phyloP scores from a whole-genome alignment of 2,329 filamentous ascomycete species.

The Dactylella cylindrospora region DNA sequence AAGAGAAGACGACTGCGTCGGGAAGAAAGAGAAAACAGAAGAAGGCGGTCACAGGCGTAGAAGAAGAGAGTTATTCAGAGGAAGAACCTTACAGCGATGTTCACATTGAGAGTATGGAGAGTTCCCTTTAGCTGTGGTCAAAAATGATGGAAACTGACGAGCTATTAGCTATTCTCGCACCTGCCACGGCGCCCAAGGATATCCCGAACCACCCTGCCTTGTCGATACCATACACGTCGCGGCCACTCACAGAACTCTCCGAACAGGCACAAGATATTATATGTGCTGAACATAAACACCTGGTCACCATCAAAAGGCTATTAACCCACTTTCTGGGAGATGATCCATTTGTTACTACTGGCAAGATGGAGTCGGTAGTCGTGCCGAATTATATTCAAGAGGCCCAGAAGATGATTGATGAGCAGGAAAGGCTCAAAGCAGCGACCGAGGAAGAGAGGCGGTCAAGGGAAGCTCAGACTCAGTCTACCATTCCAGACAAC shows the following conservation, averaged over 20 bases:
- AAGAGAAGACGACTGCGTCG: constrained; percentile 18
- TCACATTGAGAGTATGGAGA: constrained; percentile 65
- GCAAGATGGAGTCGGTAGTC: constrained; percentile 53
- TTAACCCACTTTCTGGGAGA: constrained; percentile 74
- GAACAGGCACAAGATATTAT: constrained; percentile 69
- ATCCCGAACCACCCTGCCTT: constrained; percentile 73
- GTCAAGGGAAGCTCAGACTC: constrained; percentile 21
- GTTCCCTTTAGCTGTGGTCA: not conserved
- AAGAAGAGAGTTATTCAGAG: constrained; percentile 55
- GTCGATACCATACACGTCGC: constrained; percentile 72
- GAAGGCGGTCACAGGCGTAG: constrained; percentile 14
- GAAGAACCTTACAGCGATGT: constrained; percentile 75
- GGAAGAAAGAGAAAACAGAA: constrained; percentile 44
- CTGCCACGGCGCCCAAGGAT: constrained; percentile 72
- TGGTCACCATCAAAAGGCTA: constrained; percentile 74
- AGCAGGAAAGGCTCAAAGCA: constrained; percentile 18
- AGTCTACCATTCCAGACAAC: constrained; percentile 33
- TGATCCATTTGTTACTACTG: constrained; percentile 60
- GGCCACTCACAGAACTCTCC: constrained; percentile 70
- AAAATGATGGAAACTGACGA: constrained; percentile 3
- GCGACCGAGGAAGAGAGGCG: constrained; percentile 5
- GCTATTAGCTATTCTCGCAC: constrained; percentile 68
- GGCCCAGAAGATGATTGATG: constrained; percentile 37
- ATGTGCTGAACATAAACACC: constrained; percentile 70
- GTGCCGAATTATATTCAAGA: constrained; percentile 50